phyloP scores from a whole-genome alignment of 2,329 filamentous ascomycete genomes.

The Cyanodermella asteris region DNA sequence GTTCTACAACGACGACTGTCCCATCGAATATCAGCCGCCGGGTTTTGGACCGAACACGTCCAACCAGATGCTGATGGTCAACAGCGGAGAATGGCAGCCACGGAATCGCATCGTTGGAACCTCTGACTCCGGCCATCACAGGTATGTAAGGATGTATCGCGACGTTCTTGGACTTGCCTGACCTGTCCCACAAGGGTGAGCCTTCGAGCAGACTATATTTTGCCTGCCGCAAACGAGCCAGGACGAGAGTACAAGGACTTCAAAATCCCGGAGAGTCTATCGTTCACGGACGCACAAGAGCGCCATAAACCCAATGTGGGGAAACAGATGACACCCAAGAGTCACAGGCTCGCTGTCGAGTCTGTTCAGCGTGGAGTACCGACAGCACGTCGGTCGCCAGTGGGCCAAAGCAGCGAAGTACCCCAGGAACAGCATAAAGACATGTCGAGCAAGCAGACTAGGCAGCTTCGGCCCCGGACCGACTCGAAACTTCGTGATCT shows the following conservation, averaged over 20 bases:
- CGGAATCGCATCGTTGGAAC: slow-evolving; percentile 1
- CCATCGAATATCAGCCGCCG: slow-evolving; percentile 1
- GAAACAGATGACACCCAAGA: no score
- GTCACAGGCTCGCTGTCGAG: no score
- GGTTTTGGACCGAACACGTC: not conserved
- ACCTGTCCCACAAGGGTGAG: slow-evolving; percentile 1
- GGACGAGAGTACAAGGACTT: not conserved
- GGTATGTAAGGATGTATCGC: slow-evolving; percentile 1
- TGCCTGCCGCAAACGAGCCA: slow-evolving; percentile 1
- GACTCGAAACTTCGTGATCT: no score
- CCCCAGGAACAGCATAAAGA: no score
- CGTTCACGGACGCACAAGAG: not conserved
- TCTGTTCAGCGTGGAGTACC: no score
- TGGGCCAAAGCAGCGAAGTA: no score
- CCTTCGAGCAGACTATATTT: not conserved
- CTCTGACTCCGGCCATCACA: slow-evolving; percentile 1
- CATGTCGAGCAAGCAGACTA: no score
- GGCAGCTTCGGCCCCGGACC: no score
- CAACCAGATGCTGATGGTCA: not conserved
- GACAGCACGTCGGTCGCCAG: no score
- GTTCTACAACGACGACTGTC: slow-evolving; percentile 4
- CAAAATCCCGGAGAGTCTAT: slow-evolving; percentile 1
- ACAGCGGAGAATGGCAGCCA: slow-evolving; percentile 1
- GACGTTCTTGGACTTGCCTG: no score
- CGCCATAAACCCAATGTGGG: not conserved